These are phyloP conservation scores for Acanthamoeba culbertsoni DNA, from an alignment of 208 protist genomes.

Conservation along the genomic window DNA sequence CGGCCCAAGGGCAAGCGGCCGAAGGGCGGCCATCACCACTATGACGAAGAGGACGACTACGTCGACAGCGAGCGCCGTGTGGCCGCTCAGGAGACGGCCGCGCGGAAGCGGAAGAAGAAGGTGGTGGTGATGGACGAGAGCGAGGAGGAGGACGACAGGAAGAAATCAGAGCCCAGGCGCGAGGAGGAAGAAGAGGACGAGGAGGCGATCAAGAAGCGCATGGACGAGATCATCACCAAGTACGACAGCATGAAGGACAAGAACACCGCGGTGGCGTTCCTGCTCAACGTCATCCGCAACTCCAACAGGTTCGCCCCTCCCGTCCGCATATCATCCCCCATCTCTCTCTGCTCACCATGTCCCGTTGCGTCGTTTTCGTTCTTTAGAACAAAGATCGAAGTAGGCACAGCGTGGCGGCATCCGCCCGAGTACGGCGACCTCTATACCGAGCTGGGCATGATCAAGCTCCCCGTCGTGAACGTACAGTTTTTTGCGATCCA, in stretches of 20 bases:
- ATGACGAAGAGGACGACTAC: too few relatives aligned
- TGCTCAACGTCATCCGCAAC: constrained; percentile 10
- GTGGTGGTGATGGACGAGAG: not conserved
- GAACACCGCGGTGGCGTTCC: not conserved
- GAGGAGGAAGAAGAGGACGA: not conserved
- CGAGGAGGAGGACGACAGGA: not conserved
- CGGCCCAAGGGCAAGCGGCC: not conserved
- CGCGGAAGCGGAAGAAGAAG: not conserved
- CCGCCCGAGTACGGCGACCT: not conserved
- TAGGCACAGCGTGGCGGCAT: not conserved
- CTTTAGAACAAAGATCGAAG: not conserved
- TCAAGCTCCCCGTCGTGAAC: not conserved
- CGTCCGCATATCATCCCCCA: not conserved
- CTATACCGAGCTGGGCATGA: not conserved
- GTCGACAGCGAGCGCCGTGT: too few relatives aligned
- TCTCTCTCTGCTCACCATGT: not conserved
- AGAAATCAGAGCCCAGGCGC: not conserved
- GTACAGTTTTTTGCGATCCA: not conserved
- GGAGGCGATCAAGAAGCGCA: not conserved
- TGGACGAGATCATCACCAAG: not conserved
- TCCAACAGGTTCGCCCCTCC: not conserved
- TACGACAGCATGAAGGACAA: constrained; percentile 31
- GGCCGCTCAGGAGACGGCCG: too few relatives aligned
- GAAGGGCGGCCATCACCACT: too few relatives aligned
- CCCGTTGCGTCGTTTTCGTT: not conserved